These are phyloP conservation scores for Lathyrus sativus DNA, from an alignment of 306 rosid genomes.

Conservation along the genomic window DNA sequence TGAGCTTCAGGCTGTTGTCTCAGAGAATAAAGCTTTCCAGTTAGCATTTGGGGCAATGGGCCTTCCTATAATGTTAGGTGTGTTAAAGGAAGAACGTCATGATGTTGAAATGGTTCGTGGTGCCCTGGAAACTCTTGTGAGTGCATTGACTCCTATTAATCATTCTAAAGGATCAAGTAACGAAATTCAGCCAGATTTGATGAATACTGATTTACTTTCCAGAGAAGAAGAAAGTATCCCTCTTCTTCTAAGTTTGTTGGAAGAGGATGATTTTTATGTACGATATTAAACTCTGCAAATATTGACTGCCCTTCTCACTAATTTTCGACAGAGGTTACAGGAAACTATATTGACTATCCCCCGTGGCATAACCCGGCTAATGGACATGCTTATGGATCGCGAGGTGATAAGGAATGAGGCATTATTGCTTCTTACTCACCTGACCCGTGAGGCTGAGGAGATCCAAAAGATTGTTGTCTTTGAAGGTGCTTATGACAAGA, in stretches of 20 bases:
- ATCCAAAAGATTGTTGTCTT: constrained; percentile 95
- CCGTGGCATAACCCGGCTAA: constrained; percentile 84
- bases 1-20: constrained; percentile 90
- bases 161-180: constrained; percentile 68
- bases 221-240: constrained; percentile 85
- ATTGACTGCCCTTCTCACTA: constrained; percentile 86
- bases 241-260: constrained; percentile 86
- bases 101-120: constrained; percentile 99
- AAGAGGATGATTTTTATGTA: constrained; percentile 94
- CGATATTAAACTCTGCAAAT: constrained; percentile 93
- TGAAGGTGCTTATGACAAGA: constrained; percentile 96
- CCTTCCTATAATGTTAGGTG: constrained; percentile 73
- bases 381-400: constrained; percentile 99
- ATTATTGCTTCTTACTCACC: constrained; percentile 78
- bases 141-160: constrained; percentile 84
- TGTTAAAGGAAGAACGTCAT: constrained; percentile 86
- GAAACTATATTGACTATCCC: constrained; percentile 93
- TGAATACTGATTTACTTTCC: constrained; percentile 90
- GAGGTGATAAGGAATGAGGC: constrained; percentile 99
- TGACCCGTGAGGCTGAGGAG: constrained; percentile 98
- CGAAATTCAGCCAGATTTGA: constrained; percentile 80
- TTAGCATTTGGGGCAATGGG: constrained; percentile 97
- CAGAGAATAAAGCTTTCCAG: constrained; percentile 73
- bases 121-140: constrained; percentile 82
- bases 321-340: constrained; percentile 87